Percentiles rank a stretch among this genome's conserved stretches.
Conservation (phyloP, 768 basidiomycete species). For the Boletellus ananas region DNA sequence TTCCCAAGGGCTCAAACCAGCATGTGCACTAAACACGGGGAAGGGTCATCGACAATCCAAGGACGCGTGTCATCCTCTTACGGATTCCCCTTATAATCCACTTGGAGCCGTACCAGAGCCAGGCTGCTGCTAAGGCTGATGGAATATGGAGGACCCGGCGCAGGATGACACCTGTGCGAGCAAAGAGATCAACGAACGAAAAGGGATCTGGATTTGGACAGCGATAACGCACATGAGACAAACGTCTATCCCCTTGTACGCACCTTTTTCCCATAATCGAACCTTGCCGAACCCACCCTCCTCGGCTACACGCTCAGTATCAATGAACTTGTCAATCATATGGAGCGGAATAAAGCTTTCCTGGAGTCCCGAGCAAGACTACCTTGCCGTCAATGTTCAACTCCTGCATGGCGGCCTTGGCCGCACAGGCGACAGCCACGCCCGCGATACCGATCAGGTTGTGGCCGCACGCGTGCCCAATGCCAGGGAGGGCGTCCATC, state of each 20-base stretch:
- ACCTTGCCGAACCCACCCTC: slow-evolving; percentile 77
- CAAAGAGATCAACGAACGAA: background rate
- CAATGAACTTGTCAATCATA: background rate
- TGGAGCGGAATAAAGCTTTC: slow-evolving; percentile 31
- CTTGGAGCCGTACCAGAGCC: slow-evolving; percentile 54
- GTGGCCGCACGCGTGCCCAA: slow-evolving; percentile 78
- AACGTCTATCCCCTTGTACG: slow-evolving; percentile 71
- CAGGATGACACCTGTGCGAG: slow-evolving; percentile 68
- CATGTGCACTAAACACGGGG: slow-evolving; percentile 57
- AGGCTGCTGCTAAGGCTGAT: slow-evolving; percentile 63
- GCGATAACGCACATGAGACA: slow-evolving; percentile 60
- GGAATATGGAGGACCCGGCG: slow-evolving; percentile 68
- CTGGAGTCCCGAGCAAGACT: slow-evolving; percentile 74
- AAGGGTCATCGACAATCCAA: background rate
- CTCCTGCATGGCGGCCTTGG: slow-evolving; percentile 59
- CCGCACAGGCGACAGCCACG: slow-evolving; percentile 65
- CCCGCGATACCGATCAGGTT: slow-evolving; percentile 78
- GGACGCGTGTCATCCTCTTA: slow-evolving; percentile 26
- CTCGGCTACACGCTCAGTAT: slow-evolving; percentile 47
- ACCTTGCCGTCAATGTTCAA: slow-evolving; percentile 66
- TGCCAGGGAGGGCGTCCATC: slow-evolving; percentile 60
- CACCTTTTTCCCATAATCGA: slow-evolving; percentile 62
- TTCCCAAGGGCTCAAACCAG: slow-evolving; percentile 79
- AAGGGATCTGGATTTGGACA: background rate
- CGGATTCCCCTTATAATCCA: slow-evolving; percentile 76